Evolutionary conservation across 1,139 yeast species (phyloP), one percentile per base, ranked within the genome.

Genomic region (Saccharomyces hybrid): DNA sequence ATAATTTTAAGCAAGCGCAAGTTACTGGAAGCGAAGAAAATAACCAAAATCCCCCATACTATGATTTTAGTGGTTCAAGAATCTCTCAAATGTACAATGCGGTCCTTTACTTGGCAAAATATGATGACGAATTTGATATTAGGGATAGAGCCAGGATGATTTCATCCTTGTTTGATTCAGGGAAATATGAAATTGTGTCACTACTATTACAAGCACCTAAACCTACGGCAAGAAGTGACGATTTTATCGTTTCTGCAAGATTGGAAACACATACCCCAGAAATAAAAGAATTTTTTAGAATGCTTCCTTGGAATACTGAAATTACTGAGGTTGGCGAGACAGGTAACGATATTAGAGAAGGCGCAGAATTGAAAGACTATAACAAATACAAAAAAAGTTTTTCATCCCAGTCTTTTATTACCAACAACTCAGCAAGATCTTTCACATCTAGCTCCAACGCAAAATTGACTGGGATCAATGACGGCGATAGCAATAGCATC

Each of bases 101-200:
- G 64, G 78, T 81, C 1, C 72, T 88, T 54, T 82, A 82, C 16
- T 73, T 89, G 52, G 81, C 90, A 13, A 82, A 84, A 59, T 88
- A 84, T 66, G 99, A 95, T 67, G 73, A 78, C 7, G 80, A 82
- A 5, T 83, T 83, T 63, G 97, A 89, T 66, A 81, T 88, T 0
- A 78, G 99, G 58, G 99, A 95, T 66, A 78, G 95, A 55, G 88
- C 96, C 0, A 77, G 99, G 59, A 78, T 86, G 75, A 75, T 89
- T 48, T 75, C 80, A 42, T 80, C 78, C 78, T 50, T 75, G 78
- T 59, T 73, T 58, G 64, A 67, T 31, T 56, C 72, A 53, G 60
- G 67, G 61, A 77, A 78, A 53, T 70, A 72, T 48, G 83, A 84
- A 59, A 74, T 95, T 60, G 93, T 95, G 0, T 77, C 87, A 0